Evolutionary conservation across 164 flowering plant species (phyloP), one percentile per base, ranked within the genome.

Genomic region (Vitis rotundifolia): DNA sequence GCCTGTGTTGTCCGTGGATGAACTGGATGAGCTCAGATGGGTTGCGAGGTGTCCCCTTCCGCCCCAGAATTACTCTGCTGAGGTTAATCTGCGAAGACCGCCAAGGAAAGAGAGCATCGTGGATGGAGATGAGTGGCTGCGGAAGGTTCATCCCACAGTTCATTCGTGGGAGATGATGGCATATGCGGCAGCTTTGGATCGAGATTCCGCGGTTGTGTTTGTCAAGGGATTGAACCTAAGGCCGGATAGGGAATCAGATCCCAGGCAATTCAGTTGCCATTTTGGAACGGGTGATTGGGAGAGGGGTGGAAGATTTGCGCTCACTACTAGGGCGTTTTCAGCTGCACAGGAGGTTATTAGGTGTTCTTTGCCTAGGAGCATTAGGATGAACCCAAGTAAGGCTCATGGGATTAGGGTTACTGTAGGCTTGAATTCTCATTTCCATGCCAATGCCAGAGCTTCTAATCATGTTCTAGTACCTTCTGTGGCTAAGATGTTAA

Each of bases 261-360:
- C 90, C 2, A 68, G 75, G 1, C 80, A 74, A 15, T 87, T 86
- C 76, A 72, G 77, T n/a, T 93, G 98, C 72, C 87, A 79, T 49
- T 93, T 90, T 64, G 80, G 88, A 18, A 73, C 81, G 66, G 84
- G 81, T n/a, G 79, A 73, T n/a, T 77, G 73, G 74, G 80, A 74
- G 37, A 75, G 29, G 44, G 76, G 69, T 14, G 72, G 49, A 11
- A 78, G 57, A 0, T 69, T 66, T 61, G 64, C 72, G 67, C 62
- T 79, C 63, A 83, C 67, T 2, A 77, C 91, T 0, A 72, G 56
- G 60, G 97, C 93, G 2, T 54, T 87, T 10, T 55, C 92, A 0
- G 95, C 91, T 9, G 97, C 94, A 2, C 98, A 93, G 67, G 98
- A 93, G 61, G 87, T 89, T 9, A 77, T 91, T 9, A 65, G 98